Evolutionary conservation across 2,329 filamentous ascomycete species (phyloP).

Genomic region (Verticillium longisporum): DNA sequence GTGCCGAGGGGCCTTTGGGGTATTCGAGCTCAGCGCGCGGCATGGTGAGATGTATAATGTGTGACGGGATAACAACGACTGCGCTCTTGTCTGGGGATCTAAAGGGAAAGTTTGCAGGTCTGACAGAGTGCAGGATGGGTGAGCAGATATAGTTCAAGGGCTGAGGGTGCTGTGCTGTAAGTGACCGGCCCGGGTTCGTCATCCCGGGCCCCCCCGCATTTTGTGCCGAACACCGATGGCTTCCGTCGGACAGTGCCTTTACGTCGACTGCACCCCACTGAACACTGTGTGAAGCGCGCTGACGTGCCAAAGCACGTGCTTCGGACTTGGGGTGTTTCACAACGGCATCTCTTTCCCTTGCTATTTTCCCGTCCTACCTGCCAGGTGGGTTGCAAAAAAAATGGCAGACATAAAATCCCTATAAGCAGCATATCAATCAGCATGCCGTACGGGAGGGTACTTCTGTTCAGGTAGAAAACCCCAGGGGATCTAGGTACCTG

Average conservation of each 20-base stretch:
- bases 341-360: neutral
- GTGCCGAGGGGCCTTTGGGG: conserved; percentile 57
- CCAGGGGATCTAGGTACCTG: no score
- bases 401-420: no score
- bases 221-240: neutral
- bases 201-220: neutral
- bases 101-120: no score
- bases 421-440: no score
- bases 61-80: neutral
- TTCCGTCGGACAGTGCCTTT: neutral
- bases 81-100: no score
- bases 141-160: no score
- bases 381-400: neutral
- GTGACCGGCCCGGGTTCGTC: no score
- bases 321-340: neutral
- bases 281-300: neutral
- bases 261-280: neutral
- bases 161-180: no score
- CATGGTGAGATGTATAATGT: conserved; percentile 22
- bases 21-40: conserved; percentile 45
- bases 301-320: neutral
- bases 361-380: neutral
- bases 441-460: no score
- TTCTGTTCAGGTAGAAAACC: no score
- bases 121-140: no score